Base-by-base conservation (phyloP, 257 asterid genomes). In the Nicotiana otophora region DNA sequence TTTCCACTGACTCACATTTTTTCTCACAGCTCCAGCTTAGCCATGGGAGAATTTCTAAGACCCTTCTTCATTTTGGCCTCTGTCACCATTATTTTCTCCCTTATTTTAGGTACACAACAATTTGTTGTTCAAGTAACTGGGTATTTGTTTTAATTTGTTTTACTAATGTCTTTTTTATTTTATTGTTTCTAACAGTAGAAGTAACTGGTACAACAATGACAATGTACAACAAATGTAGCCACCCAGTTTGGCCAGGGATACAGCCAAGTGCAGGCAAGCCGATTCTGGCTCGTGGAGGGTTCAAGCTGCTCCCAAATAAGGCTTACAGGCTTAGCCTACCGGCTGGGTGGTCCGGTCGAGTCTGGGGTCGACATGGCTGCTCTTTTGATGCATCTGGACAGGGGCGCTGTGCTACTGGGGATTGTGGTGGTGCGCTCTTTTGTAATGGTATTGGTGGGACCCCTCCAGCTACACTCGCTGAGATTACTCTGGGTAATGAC, bases 301-400 rank as follows among this genome's bases (percentile, higher is more conserved):
- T 95, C 80, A 90, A 90, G 89, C 92, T 95, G 11, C 90, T 84
- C 15, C 91, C 95, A 7, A 87, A 86, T 81, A 92, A 90, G 83
- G 77, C 91, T 5, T 91, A 87, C 91, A 80, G 88, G 0, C 90
- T 95, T 72, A 91, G 79, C 14, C 90, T 93, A 54, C 98, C 97
- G 0, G 86, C 91, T 0, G 93, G 80, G 10, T 95, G 99, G 99
- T 95, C 99, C 4, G 99, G 99, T 72, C 95, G 99, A 58, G 68
- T 93, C 72, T 95, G 99, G 99, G 99, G 97, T 19, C 95, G 99
- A 8, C 95, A 93, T 51, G 99, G 98, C 19, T 95, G 99, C 85
- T 82, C 92, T 16, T 95, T 95, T 81, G 89, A 91, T 80, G 89
- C 91, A 42, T 53, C 90, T 51, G 99, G 99, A 1, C 90, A 70